Conservation (phyloP, 495 filamentous ascomycete genomes). For the Aspergillus carlsbadensis region DNA sequence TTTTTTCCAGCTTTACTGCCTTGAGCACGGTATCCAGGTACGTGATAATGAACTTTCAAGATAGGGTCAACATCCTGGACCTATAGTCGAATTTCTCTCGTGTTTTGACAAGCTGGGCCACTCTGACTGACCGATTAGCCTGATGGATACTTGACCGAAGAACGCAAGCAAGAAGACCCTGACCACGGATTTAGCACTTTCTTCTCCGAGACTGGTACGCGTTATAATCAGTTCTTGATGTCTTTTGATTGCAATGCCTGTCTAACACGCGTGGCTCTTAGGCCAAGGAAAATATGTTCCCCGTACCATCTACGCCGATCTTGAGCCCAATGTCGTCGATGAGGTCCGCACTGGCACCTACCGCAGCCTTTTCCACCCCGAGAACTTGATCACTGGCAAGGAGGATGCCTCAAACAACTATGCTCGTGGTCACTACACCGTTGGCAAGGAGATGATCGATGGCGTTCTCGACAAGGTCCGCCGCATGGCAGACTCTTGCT, state of each 20-base stretch:
- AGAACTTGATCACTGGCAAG: slow-evolving; percentile 99
- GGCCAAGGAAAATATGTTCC: slow-evolving; percentile 99
- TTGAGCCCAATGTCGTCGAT: slow-evolving; percentile 99
- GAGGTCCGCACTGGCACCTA: slow-evolving; percentile 98
- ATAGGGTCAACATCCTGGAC: neutral
- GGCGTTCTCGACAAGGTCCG: slow-evolving; percentile 95
- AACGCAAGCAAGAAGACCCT: slow-evolving; percentile 92
- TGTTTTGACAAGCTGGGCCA: slow-evolving; percentile 1
- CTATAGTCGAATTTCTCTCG: neutral
- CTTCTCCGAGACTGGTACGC: slow-evolving; percentile 97
- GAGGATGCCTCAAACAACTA: slow-evolving; percentile 99
- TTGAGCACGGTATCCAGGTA: slow-evolving; percentile 99
- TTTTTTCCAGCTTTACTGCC: slow-evolving; percentile 84
- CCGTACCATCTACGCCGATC: slow-evolving; percentile 98
- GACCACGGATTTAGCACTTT: slow-evolving; percentile 99
- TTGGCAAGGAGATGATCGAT: slow-evolving; percentile 98
- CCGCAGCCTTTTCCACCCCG: slow-evolving; percentile 94
- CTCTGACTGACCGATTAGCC: slow-evolving; percentile 58
- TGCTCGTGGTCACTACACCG: slow-evolving; percentile 97
- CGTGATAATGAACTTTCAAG: slow-evolving; percentile 22
- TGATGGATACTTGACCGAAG: slow-evolving; percentile 97
- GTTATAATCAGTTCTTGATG: neutral
- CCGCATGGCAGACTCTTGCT: slow-evolving; percentile 93
- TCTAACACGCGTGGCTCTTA: slow-evolving; percentile 34
- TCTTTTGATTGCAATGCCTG: slow-evolving; percentile 8